Conservation (phyloP, 148 eudicot species). For the Tetragonia tetragonoides region DNA sequence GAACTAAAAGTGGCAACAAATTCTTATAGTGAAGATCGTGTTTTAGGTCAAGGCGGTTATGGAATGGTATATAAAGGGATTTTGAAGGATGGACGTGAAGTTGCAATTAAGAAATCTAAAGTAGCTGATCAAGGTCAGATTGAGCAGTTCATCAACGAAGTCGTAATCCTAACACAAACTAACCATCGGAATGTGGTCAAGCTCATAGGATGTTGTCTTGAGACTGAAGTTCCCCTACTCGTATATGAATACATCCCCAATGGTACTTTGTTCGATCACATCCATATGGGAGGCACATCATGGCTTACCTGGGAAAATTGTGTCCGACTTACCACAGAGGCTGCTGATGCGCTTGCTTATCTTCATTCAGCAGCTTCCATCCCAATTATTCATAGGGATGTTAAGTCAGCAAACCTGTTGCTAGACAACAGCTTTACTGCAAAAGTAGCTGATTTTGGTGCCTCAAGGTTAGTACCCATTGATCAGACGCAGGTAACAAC, state of each 20-base stretch:
- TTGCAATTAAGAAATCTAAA: constrained; percentile 20
- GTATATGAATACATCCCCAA: constrained; percentile 24
- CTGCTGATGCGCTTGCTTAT: constrained; percentile 22
- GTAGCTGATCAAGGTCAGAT: constrained; percentile 15
- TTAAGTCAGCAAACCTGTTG: constrained; percentile 21
- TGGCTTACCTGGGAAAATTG: constrained; percentile 30
- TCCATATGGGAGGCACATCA: background rate
- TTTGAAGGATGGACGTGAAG: constrained; percentile 21
- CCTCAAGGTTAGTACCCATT: constrained; percentile 20
- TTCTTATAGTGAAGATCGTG: constrained; percentile 20
- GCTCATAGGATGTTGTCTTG: constrained; percentile 28
- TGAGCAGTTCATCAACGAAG: constrained; percentile 23
- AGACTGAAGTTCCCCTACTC: constrained; percentile 20
- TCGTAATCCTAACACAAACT: constrained; percentile 18
- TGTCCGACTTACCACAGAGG: constrained; percentile 21
- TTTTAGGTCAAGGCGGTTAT: constrained; percentile 21
- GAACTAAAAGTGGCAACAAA: constrained; percentile 19
- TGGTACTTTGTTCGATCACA: constrained; percentile 19
- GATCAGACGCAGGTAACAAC: constrained; percentile 17
- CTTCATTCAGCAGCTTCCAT: constrained; percentile 23
- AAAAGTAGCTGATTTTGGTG: constrained; percentile 25
- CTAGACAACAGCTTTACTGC: constrained; percentile 3
- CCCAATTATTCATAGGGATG: constrained; percentile 24
- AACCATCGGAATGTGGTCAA: constrained; percentile 29
- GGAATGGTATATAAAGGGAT: constrained; percentile 26